Evolutionary conservation across 225 moss, liverwort and hornwort genomes (phyloP), one percentile per base, ranked within the genome.

Genomic region (Rhytidiadelphus loreus): DNA sequence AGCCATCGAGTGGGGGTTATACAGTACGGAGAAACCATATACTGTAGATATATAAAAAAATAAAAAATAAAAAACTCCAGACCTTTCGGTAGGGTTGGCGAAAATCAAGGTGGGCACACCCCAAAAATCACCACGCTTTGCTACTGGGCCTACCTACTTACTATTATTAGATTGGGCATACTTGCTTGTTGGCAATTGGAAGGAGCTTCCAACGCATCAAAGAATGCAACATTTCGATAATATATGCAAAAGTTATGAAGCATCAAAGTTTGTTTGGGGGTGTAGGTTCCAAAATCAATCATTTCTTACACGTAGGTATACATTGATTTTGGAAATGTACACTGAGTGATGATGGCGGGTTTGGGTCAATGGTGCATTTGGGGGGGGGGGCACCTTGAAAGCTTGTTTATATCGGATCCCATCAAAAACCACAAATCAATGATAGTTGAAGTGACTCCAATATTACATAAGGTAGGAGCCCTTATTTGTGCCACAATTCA

Each of bases 301-400:
- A 0, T 18, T 29, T 73, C 11, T 30, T 46, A 30, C 0, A 18
- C 7, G 4, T 30, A 8, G 7, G 11, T 48, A 12, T 2, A 48
- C 30, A 7, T 73, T 48, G 30, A 73, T 30, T 46, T 73, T 30
- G 7, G 30, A 73, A 18, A 48, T 73, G 2, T 30, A 46, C 16
- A 44, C 0, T 29, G 2, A 28, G 4, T 44, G 17, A 44, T 16
- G 44, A 17, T 43, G 11, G 11, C 0, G 0, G 3, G 29, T 18
- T 29, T 30, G 4, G 6, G 2, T 46, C 46, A 46, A 17, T 46
- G 29, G 17, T 0, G 2, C 29, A 46, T 28, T 28, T 44, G 25
- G 1, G 2, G 11, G 30, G 19, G 1, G 4, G 2, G 7, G 0
- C 6, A n/a, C 25, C 4, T 12, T 2, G 32, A 75, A 2, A 75